Evolutionary conservation across 768 basidiomycete species (phyloP).

Genomic region (Hemileccinum impolitum): DNA sequence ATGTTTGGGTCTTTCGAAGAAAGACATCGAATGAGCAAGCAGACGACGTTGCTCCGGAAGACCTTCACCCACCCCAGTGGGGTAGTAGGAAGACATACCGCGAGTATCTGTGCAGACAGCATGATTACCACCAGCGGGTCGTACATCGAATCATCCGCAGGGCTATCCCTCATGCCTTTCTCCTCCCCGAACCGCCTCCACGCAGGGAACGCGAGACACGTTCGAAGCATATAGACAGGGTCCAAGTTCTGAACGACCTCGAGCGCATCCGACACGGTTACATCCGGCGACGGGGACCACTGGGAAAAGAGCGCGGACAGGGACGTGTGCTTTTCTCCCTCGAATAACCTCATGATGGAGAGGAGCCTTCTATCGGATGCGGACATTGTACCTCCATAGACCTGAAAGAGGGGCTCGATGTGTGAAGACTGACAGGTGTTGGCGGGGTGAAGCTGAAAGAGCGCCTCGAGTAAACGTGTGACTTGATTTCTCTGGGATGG

Average conservation of each 20-base stretch:
- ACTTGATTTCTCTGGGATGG: slow-evolving; percentile 42
- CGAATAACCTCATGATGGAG: slow-evolving; percentile 76
- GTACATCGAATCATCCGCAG: slow-evolving; percentile 49
- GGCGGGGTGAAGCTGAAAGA: slow-evolving; percentile 74
- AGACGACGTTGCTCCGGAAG: slow-evolving; percentile 75
- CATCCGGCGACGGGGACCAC: slow-evolving; percentile 57
- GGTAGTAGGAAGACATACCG: slow-evolving; percentile 52
- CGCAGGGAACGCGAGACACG: slow-evolving; percentile 67
- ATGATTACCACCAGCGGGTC: slow-evolving; percentile 78
- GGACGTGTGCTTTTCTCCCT: slow-evolving; percentile 63
- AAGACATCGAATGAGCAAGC: slow-evolving; percentile 68
- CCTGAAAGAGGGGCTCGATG: slow-evolving; percentile 66
- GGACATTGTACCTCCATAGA: slow-evolving; percentile 77
- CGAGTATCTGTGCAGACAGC: slow-evolving; percentile 64
- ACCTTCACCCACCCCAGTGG: slow-evolving; percentile 79
- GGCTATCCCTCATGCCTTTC: slow-evolving; percentile 15
- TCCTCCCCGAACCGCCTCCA: slow-evolving; percentile 53
- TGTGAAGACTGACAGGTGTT: slow-evolving; percentile 87
- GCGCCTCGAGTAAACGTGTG: slow-evolving; percentile 52
- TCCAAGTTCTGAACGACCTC: slow-evolving; percentile 74
- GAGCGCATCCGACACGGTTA: slow-evolving; percentile 44
- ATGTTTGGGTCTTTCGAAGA: slow-evolving; percentile 61
- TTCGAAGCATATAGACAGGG: slow-evolving; percentile 60
- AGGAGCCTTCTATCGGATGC: slow-evolving; percentile 63
- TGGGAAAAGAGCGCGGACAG: slow-evolving; percentile 55